phyloP scores from a whole-genome alignment of 2,329 filamentous ascomycete species.

The Penicillium sp. region DNA sequence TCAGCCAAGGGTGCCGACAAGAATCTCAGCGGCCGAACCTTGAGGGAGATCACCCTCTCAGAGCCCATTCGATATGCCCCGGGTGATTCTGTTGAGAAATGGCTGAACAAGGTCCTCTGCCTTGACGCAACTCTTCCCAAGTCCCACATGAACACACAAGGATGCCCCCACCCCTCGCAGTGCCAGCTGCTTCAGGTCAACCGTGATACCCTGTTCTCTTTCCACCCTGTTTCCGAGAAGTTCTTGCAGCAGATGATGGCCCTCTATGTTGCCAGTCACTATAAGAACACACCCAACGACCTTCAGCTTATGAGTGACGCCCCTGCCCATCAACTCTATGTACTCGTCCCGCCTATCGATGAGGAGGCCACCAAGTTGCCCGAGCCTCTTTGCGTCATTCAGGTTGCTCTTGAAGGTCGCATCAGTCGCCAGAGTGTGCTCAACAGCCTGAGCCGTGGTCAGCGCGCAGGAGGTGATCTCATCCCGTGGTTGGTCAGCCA shows the following conservation, averaged over 20 bases:
- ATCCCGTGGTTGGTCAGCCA: constrained; percentile 98
- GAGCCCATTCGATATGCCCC: constrained; percentile 94
- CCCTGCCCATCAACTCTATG: constrained; percentile 92
- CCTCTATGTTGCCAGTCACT: constrained; percentile 93
- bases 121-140: constrained; percentile 87
- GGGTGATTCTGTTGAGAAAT: constrained; percentile 89
- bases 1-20: constrained; percentile 62
- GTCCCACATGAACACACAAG: constrained; percentile 67
- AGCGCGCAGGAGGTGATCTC: constrained; percentile 84
- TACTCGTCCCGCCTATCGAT: constrained; percentile 81
- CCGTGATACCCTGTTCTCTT: constrained; percentile 95
- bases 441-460: constrained; percentile 82
- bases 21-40: constrained; percentile 65
- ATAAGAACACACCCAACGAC: constrained; percentile 97
- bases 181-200: constrained; percentile 94
- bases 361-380: constrained; percentile 76
- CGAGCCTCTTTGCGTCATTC: constrained; percentile 90
- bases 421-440: constrained; percentile 92
- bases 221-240: constrained; percentile 93
- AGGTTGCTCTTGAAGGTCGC: constrained; percentile 89
- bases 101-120: constrained; percentile 91
- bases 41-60: constrained; percentile 87
- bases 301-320: constrained; percentile 98
- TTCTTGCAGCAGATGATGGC: constrained; percentile 98
- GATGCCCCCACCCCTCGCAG: constrained; percentile 84